A percentile compares a stretch with the other conserved stretches of the same genome.
Conservation (phyloP, 768 basidiomycete genomes). For the Neoboletus magnificus region DNA sequence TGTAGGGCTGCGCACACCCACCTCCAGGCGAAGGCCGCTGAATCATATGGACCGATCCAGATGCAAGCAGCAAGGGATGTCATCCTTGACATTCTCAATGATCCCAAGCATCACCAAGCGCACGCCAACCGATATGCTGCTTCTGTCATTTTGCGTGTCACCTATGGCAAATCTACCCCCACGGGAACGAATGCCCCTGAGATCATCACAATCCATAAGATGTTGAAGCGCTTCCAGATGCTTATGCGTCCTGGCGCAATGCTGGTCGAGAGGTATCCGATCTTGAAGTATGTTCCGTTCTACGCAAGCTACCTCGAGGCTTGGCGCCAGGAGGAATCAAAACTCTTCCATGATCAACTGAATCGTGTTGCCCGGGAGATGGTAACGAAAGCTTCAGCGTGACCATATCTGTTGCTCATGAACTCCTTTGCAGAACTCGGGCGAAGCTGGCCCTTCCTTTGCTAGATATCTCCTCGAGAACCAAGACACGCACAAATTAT, state of each 20-base stretch:
- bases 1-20: constrained; percentile 56
- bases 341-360: constrained; percentile 53
- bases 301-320: constrained; percentile 55
- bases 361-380: constrained; percentile 43
- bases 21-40: constrained; percentile 50
- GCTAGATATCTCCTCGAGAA: constrained; percentile 56
- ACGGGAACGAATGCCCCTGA: constrained; percentile 31
- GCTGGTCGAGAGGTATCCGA: constrained; percentile 35
- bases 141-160: constrained; percentile 34
- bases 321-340: constrained; percentile 55
- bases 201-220: constrained; percentile 32
- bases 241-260: constrained; percentile 36
- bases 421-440: constrained; percentile 15
- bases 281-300: constrained; percentile 52
- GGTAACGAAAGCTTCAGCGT: constrained; percentile 26
- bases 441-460: constrained; percentile 41
- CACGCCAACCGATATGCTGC: constrained; percentile 47
- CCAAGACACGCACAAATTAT: constrained; percentile 50
- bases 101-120: constrained; percentile 46
- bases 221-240: constrained; percentile 35
- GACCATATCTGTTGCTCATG: background rate
- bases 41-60: constrained; percentile 48
- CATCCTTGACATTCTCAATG: constrained; percentile 29
- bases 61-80: constrained; percentile 35
- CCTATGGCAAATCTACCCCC: constrained; percentile 34